These are phyloP conservation scores for Neodidymelliopsis sp. DNA, from an alignment of 2,329 filamentous ascomycete species.

Conservation along the genomic window DNA sequence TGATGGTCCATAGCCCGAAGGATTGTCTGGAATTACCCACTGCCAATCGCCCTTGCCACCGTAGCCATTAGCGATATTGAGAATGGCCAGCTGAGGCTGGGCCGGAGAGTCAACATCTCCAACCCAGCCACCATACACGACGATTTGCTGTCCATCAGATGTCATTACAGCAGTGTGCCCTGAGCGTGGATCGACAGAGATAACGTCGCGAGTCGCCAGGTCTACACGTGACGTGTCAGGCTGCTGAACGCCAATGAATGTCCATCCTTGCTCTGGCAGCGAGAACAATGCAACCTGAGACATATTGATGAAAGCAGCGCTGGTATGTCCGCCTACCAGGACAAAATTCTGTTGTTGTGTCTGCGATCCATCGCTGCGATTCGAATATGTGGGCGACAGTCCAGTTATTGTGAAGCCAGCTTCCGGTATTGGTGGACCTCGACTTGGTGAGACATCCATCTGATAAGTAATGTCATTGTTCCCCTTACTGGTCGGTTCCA, in stretches of 20 bases:
- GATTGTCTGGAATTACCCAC: slow-evolving; percentile 68
- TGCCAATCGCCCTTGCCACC: slow-evolving; percentile 69
- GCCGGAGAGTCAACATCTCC: slow-evolving; percentile 79
- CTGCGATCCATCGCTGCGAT: slow-evolving; percentile 66
- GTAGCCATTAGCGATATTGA: slow-evolving; percentile 78
- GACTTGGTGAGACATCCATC: slow-evolving; percentile 57
- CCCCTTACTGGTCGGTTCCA: slow-evolving; percentile 57
- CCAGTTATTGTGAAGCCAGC: slow-evolving; percentile 87
- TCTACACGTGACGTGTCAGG: slow-evolving; percentile 60
- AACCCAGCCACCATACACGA: slow-evolving; percentile 92
- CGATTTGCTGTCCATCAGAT: slow-evolving; percentile 76
- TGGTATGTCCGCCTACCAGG: slow-evolving; percentile 84
- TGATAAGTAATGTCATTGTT: slow-evolving; percentile 55
- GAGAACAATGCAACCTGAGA: slow-evolving; percentile 88
- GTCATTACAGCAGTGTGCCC: slow-evolving; percentile 87
- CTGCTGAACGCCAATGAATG: slow-evolving; percentile 73
- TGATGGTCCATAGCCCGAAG: slow-evolving; percentile 54
- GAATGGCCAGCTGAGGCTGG: slow-evolving; percentile 78
- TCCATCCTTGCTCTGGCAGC: slow-evolving; percentile 86
- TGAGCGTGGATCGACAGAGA: slow-evolving; percentile 76
- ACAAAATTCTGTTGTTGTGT: slow-evolving; percentile 81
- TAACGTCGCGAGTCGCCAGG: slow-evolving; percentile 58
- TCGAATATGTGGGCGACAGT: slow-evolving; percentile 73
- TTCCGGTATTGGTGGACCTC: slow-evolving; percentile 76
- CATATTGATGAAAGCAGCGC: slow-evolving; percentile 89